Base-by-base conservation (phyloP, 179 eudicot species). In the Patellifolia procumbens region DNA sequence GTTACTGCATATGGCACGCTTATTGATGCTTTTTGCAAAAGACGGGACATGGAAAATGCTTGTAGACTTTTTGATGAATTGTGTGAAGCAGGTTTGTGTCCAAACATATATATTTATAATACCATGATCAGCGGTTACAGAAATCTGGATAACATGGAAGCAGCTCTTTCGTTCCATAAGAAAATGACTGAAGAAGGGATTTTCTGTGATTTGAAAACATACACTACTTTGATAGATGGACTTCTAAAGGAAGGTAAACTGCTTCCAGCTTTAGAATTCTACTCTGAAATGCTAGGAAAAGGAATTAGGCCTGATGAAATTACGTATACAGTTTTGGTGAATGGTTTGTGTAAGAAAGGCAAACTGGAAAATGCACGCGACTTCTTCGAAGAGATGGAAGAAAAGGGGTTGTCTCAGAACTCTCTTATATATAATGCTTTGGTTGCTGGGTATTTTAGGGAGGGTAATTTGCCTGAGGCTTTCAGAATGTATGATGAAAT, bases 401-500 rank as follows among this genome's bases (percentile, higher is more conserved):
- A 63, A 20, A 88, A 82, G 84, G 84, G 79, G n/a, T 45, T 79
- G 76, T n/a, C 75, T 59, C 90, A 90, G 13, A 88, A 81, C 79
- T 91, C 86, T 34, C 82, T 90, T 55, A 87, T 91, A 69, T 93
- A 89, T 82, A 89, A 88, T 75, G 77, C 92, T 5, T 66, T 93
- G 73, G 85, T 93, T 70, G 89, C 85, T 58, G 91, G 90, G 70
- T 86, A 88, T 79, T 87, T 91, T 74, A 89, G 81, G 86, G 92
- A 84, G 79, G 97, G 95, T 46, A 93, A 93, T 83, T 58, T 91
- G 79, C 83, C 83, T 12, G 97, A 91, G 85, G 97, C 92, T 74
- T 90, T 83, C 80, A 86, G 78, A 83, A 77, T 91, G 88, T 92
- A 91, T 71, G 93, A 91, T 79, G 95, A 90, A 71, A 91, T 91